A percentile compares a stretch with the other conserved stretches of the same genome.
Conservation (phyloP, 1,284 basidiomycete species). For the Trametes versicolor region DNA sequence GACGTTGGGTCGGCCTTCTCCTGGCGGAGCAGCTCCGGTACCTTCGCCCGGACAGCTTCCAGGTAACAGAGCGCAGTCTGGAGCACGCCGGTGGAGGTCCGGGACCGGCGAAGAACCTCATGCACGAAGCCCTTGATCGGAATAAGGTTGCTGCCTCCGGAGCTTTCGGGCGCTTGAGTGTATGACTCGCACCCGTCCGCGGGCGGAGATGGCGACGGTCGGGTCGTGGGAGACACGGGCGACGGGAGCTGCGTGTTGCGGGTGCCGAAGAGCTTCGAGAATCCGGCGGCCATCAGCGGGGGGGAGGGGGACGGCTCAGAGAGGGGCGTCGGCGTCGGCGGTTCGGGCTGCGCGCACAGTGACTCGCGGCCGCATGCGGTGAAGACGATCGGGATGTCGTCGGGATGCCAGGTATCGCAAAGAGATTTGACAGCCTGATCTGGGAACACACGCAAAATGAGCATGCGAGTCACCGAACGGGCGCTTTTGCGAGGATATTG, state of each 20-base stretch:
- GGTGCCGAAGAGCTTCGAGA: slow-evolving; percentile 34
- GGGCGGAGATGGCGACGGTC: slow-evolving; percentile 44
- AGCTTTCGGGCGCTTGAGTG: slow-evolving; percentile 32
- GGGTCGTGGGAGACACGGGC: slow-evolving; percentile 51
- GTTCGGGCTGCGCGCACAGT: slow-evolving; percentile 30
- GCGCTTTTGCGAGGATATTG: slow-evolving; percentile 3
- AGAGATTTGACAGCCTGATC: slow-evolving; percentile 81
- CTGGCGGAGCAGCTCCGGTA: slow-evolving; percentile 65
- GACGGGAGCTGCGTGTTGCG: slow-evolving; percentile 61
- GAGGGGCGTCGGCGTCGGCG: slow-evolving; percentile 34
- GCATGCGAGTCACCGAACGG: slow-evolving; percentile 32
- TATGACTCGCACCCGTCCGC: slow-evolving; percentile 31
- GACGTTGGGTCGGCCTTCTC: slow-evolving; percentile 51
- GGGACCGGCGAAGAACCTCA: slow-evolving; percentile 79
- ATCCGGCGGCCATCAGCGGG: slow-evolving; percentile 31
- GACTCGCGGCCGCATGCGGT: slow-evolving; percentile 32
- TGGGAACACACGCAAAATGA: slow-evolving; percentile 43
- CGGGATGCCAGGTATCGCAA: slow-evolving; percentile 78
- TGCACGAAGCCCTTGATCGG: slow-evolving; percentile 79
- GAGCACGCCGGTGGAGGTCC: slow-evolving; percentile 77
- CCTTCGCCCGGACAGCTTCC: slow-evolving; percentile 73
- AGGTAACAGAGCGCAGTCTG: slow-evolving; percentile 84
- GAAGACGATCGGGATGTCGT: slow-evolving; percentile 74
- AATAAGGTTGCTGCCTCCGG: slow-evolving; percentile 50
- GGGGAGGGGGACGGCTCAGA: slow-evolving; percentile 19